phyloP scores from a whole-genome alignment of 352 stramenopile species.

The Albugo candida region DNA sequence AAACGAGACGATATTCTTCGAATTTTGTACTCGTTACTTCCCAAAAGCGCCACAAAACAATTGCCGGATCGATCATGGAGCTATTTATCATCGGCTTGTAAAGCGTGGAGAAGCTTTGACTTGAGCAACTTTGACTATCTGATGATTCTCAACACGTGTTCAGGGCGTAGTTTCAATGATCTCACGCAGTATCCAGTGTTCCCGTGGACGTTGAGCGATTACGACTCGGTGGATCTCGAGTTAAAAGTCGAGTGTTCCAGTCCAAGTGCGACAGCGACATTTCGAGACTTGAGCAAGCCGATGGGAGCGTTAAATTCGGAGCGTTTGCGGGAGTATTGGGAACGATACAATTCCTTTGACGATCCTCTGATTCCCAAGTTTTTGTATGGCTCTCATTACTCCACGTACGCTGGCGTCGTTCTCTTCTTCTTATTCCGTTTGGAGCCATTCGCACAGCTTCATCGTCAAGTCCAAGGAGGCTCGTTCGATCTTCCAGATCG shows the following conservation, averaged over 20 bases:
- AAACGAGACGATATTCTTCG: constrained; percentile 61
- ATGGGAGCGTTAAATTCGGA: constrained; percentile 92
- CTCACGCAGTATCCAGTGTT: constrained; percentile 94
- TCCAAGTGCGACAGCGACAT: constrained; percentile 39
- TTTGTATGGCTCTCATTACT: constrained; percentile 91
- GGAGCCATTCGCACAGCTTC: constrained; percentile 95
- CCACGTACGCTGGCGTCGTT: constrained; percentile 90
- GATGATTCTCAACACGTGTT: constrained; percentile 85
- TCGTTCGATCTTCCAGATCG: constrained; percentile 96
- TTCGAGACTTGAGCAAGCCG: constrained; percentile 94
- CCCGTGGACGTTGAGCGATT: constrained; percentile 77
- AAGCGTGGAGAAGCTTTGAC: constrained; percentile 59
- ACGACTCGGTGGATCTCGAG: constrained; percentile 45
- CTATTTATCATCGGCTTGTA: constrained; percentile 29
- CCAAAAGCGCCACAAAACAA: constrained; percentile 46
- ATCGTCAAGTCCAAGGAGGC: constrained; percentile 91
- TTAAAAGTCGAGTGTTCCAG: constrained; percentile 25
- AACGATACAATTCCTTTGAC: constrained; percentile 87
- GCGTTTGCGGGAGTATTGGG: constrained; percentile 86
- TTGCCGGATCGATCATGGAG: constrained; percentile 38
- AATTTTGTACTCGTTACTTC: constrained; percentile 57
- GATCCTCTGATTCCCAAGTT: constrained; percentile 81
- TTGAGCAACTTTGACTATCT: constrained; percentile 94
- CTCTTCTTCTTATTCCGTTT: constrained; percentile 96
- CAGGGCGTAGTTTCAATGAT: constrained; percentile 81